Percentiles rank a stretch among this genome's conserved stretches.
phyloP scores from a whole-genome alignment of 1,284 basidiomycete species.

The Cryptococcus hybrid region DNA sequence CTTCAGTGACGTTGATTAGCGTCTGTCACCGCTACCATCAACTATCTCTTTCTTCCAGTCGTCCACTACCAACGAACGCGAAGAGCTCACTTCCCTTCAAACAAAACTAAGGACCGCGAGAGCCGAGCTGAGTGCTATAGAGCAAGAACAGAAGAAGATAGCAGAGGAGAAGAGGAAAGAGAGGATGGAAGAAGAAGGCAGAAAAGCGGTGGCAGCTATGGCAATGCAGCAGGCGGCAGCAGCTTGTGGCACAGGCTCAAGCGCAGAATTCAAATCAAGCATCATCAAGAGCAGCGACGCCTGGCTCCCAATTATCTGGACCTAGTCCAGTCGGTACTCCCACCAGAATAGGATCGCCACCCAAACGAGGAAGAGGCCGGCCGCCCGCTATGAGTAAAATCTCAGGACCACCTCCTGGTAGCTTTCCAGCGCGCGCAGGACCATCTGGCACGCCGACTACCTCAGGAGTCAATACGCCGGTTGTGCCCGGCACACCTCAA shows the following conservation, averaged over 20 bases:
- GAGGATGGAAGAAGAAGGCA: conserved; percentile 1
- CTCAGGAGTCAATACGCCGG: not conserved
- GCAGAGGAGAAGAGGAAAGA: conserved; percentile 9
- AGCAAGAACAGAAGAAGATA: conserved; percentile 8
- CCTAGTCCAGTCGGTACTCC: not conserved
- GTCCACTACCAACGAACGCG: conserved; percentile 23
- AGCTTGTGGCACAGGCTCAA: not conserved
- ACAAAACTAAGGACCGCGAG: conserved; percentile 13
- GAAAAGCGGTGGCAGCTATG: conserved; percentile 1
- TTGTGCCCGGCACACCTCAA: no score
- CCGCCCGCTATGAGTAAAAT: not conserved
- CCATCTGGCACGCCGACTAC: not conserved
- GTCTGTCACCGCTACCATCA: conserved; percentile 30
- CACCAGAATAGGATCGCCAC: not conserved
- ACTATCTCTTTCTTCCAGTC: conserved; percentile 30
- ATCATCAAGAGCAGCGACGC: not conserved
- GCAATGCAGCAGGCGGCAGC: not conserved
- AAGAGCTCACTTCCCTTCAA: conserved; percentile 28
- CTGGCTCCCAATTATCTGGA: not conserved
- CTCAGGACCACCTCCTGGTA: not conserved
- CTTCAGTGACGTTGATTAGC: conserved; percentile 8
- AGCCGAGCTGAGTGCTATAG: not conserved
- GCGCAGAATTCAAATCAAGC: not conserved
- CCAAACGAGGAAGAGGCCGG: not conserved
- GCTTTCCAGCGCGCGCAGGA: conserved; percentile 1